Base-by-base conservation (phyloP, 331 rosid species). In the Telfairia occidentalis region DNA sequence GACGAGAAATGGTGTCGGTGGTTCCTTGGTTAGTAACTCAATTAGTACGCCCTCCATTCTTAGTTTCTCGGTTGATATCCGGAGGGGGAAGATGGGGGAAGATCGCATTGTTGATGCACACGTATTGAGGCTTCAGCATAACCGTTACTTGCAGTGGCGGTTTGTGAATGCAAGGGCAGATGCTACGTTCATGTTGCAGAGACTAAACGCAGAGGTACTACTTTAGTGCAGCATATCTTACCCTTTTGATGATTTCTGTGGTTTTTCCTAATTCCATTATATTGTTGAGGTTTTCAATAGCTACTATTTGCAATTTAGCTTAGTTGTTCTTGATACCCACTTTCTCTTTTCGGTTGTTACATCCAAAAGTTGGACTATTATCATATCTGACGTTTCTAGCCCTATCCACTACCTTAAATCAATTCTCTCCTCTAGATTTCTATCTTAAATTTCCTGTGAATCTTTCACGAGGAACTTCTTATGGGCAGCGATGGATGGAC, bases 81-180 rank as follows among this genome's bases (percentile, higher is more conserved):
- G 97, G 85, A 84, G 97, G 82, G 96, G 99, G 80, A 95, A 95
- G 90, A 85, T 92, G 73, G 99, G 97, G 81, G 97, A 95, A 55
- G 96, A 92, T 80, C 96, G 96, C 7, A 86, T 95, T 75, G 80
- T 89, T 66, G 97, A 95, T 82, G 99, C 97, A 2, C 97, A 95
- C 80, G 77, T 86, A 7, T 89, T 95, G 86, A 83, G 97, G 85
- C 96, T 95, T 87, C 88, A 90, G 64, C 89, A 95, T 82, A 95
- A 95, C 71, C 88, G 94, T 28, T 89, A 86, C 83, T 81, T 87
- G 81, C 99, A 95, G 76, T 95, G 97, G 99, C 92, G 97, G 83
- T 90, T 90, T 78, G 97, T 90, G 49, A 95, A 95, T 89, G 97
- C 97, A 13, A 87, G 97, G 84, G 89, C 97, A 23, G 97, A 95